Evolutionary conservation across 2,329 filamentous ascomycete genomes (phyloP).

Genomic region (Cladosporium colombiae): DNA sequence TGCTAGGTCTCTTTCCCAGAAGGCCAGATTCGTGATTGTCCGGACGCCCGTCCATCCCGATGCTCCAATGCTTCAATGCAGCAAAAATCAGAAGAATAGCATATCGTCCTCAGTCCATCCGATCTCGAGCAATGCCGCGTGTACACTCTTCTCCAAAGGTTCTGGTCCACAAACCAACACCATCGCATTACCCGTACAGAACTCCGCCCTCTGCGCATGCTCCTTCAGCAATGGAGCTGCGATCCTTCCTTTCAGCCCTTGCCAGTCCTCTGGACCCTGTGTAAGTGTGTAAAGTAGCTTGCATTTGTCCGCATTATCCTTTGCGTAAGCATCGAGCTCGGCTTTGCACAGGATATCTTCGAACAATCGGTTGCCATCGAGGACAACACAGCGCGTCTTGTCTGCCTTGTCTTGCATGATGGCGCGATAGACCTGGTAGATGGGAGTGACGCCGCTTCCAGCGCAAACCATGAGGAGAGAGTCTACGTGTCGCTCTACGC

Average conservation of each 20-base stretch:
- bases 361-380: slow-evolving; percentile 75
- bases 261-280: slow-evolving; percentile 64
- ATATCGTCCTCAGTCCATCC: slow-evolving; percentile 74
- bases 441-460: slow-evolving; percentile 89
- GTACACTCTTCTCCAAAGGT: slow-evolving; percentile 69
- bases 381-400: slow-evolving; percentile 66
- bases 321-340: slow-evolving; percentile 68
- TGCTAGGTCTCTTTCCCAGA: neutral
- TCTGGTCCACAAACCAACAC: slow-evolving; percentile 79
- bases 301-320: slow-evolving; percentile 57
- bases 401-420: slow-evolving; percentile 67
- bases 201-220: slow-evolving; percentile 48
- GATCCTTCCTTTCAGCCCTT: slow-evolving; percentile 68
- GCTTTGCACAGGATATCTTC: slow-evolving; percentile 79
- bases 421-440: slow-evolving; percentile 78
- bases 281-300: slow-evolving; percentile 70
- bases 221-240: slow-evolving; percentile 61
- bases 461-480: slow-evolving; percentile 84
- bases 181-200: slow-evolving; percentile 51
- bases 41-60: neutral
- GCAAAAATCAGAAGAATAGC: slow-evolving; percentile 66
- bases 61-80: neutral
- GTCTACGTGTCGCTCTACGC: slow-evolving; percentile 57
- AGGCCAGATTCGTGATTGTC: neutral
- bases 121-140: slow-evolving; percentile 56